Conservation (phyloP, 495 filamentous ascomycete species). For the Podospora sp. region DNA sequence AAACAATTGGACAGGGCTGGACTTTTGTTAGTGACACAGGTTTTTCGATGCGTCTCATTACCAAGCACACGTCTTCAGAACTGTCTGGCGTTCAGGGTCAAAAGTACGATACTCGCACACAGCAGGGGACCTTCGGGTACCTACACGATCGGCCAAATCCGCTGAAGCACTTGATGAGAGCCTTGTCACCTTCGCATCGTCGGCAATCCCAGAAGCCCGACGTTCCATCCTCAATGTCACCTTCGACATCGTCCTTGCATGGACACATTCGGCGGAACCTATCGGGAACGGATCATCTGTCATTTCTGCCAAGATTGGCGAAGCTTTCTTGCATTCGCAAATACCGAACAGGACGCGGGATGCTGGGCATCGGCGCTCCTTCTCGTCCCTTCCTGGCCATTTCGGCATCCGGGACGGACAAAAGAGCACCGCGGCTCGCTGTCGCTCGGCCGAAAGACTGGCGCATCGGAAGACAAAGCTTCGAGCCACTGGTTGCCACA, state of each 20-base stretch:
- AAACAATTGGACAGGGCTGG: neutral
- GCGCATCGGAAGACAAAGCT: neutral
- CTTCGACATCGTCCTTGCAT: neutral
- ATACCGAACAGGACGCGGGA: neutral
- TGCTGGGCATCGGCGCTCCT: neutral
- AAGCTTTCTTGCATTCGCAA: neutral
- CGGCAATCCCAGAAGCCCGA: constrained; percentile 3
- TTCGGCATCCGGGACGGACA: neutral
- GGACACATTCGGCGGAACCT: neutral
- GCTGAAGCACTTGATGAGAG: neutral
- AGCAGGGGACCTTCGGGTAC: no score
- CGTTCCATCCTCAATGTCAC: constrained; percentile 9
- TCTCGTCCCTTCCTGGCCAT: neutral
- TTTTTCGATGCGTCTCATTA: neutral
- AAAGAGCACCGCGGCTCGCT: neutral
- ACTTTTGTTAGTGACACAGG: neutral
- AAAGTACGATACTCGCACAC: no score
- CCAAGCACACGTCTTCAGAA: neutral
- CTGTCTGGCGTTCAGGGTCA: neutral
- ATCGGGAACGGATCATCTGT: neutral
- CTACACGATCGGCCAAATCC: neutral
- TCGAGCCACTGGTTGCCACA: neutral
- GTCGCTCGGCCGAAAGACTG: neutral
- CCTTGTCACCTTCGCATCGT: neutral
- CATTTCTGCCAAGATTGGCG: neutral